Percentiles rank a stretch among this genome's conserved stretches.
These are phyloP conservation scores for Ottelia alismoides DNA, from an alignment of 106 monocot genomes.

Conservation along the genomic window DNA sequence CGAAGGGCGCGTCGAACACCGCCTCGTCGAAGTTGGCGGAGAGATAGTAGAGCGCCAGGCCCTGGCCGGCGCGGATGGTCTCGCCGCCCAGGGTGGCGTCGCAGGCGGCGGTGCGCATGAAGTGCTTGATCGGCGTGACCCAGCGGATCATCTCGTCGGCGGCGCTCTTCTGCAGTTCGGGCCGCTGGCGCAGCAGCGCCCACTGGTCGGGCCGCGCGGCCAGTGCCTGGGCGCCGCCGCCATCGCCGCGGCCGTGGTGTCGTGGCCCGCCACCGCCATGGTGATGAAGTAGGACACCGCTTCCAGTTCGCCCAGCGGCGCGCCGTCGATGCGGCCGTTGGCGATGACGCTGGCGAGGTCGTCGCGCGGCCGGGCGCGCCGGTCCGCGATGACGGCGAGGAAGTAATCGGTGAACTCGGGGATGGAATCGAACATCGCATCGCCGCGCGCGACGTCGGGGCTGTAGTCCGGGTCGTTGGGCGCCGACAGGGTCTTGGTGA, in stretches of 20 bases:
- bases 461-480: not conserved
- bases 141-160: not conserved
- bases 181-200: not conserved
- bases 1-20: not conserved
- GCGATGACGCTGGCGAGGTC: not conserved
- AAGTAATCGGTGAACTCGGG: not conserved
- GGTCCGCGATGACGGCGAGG: not conserved
- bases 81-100: not conserved
- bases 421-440: not conserved
- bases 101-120: not conserved
- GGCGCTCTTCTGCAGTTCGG: not conserved
- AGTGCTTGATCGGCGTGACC: not conserved
- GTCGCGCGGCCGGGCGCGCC: not conserved
- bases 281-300: not conserved
- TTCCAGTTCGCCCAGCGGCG: not conserved
- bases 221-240: not conserved
- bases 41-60: not conserved
- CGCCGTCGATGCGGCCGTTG: not conserved
- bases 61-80: not conserved
- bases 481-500: not conserved
- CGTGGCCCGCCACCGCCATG: not conserved
- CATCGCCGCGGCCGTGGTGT: not conserved
- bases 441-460: not conserved
- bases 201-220: not conserved
- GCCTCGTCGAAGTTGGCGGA: not conserved